phyloP scores from a whole-genome alignment of 768 basidiomycete genomes.

The Lactarius hengduanensis region DNA sequence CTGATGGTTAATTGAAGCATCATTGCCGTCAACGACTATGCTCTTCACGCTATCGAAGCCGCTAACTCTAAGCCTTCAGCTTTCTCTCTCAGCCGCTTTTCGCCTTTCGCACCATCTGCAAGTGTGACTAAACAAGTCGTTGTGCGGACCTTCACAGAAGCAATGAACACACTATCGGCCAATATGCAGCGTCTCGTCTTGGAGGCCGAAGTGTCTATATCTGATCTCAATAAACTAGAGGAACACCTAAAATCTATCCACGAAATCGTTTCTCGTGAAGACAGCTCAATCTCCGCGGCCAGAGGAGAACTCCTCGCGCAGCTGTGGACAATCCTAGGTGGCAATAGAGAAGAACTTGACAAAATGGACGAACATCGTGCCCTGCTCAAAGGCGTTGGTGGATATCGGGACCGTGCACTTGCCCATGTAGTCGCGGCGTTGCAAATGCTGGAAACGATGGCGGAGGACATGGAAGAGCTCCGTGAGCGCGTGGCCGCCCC shows the following conservation, averaged over 20 bases:
- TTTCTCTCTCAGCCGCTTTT: slow-evolving; percentile 29
- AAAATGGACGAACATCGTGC: slow-evolving; percentile 50
- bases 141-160: slow-evolving; percentile 52
- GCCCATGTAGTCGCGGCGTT: slow-evolving; percentile 66
- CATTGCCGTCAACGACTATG: slow-evolving; percentile 72
- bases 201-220: slow-evolving; percentile 61
- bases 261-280: slow-evolving; percentile 60
- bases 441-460: slow-evolving; percentile 60
- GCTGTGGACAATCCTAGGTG: slow-evolving; percentile 70
- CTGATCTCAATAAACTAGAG: slow-evolving; percentile 61
- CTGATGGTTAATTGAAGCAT: slow-evolving; percentile 44
- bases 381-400: slow-evolving; percentile 53
- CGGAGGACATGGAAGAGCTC: slow-evolving; percentile 73
- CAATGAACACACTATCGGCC: slow-evolving; percentile 57
- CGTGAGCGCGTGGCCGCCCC: slow-evolving; percentile 71
- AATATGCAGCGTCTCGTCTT: slow-evolving; percentile 56
- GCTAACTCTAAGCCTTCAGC: slow-evolving; percentile 35
- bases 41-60: slow-evolving; percentile 53
- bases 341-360: slow-evolving; percentile 51
- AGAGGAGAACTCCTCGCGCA: slow-evolving; percentile 57
- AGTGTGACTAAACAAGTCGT: slow-evolving; percentile 45
- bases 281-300: slow-evolving; percentile 43
- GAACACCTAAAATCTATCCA: slow-evolving; percentile 55
- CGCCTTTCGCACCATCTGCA: slow-evolving; percentile 37
- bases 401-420: slow-evolving; percentile 59